Conservation (phyloP, 768 basidiomycete species). For the Kwoniella dejecticola region DNA sequence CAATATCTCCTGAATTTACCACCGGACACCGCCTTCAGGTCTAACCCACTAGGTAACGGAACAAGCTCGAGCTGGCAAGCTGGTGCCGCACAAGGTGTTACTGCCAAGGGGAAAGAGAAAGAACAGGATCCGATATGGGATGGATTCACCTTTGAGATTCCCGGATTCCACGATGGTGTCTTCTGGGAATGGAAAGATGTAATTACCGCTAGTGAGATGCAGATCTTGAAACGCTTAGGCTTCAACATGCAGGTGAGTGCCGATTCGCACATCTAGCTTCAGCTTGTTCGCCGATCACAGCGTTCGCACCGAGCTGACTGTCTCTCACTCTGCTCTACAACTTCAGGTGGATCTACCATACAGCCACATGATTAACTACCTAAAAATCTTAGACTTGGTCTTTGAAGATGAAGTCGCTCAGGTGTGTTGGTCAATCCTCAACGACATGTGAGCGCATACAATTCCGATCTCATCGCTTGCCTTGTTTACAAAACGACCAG, state of each 20-base stretch:
- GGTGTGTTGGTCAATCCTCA: slow-evolving; percentile 89
- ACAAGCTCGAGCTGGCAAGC: slow-evolving; percentile 52
- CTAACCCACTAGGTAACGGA: slow-evolving; percentile 1
- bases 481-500: background rate
- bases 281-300: background rate
- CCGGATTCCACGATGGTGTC: slow-evolving; percentile 47
- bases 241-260: slow-evolving; percentile 73
- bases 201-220: slow-evolving; percentile 93
- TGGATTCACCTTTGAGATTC: slow-evolving; percentile 45
- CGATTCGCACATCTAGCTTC: background rate
- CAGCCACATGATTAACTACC: slow-evolving; percentile 93
- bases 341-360: slow-evolving; percentile 86
- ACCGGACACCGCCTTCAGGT: slow-evolving; percentile 40
- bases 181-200: slow-evolving; percentile 94
- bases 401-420: slow-evolving; percentile 69
- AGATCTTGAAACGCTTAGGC: slow-evolving; percentile 89
- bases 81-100: slow-evolving; percentile 75
- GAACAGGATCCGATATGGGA: slow-evolving; percentile 35
- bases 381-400: slow-evolving; percentile 79
- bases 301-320: no score
- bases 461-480: background rate
- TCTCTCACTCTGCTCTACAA: background rate
- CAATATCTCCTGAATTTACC: slow-evolving; percentile 62
- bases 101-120: slow-evolving; percentile 37
- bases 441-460: slow-evolving; percentile 75